Base-by-base conservation (phyloP, 139 green algal species). In the Chlamydomonas incerta region DNA sequence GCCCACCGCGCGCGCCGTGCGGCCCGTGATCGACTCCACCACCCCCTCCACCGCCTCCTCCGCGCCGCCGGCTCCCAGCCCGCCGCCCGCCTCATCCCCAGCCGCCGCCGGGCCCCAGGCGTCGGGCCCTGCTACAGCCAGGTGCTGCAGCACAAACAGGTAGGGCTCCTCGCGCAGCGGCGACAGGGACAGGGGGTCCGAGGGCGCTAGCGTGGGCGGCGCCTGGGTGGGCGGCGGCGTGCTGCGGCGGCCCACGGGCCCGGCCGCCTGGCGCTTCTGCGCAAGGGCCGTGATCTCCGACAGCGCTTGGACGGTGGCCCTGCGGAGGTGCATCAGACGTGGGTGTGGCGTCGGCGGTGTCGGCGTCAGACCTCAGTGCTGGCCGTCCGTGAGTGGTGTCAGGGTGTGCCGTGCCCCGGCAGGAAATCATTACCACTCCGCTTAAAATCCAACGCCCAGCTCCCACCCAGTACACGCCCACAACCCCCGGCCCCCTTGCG, bases 141-240 rank as follows among this genome's bases (percentile, higher is more conserved):
- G 69, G 50, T 82, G 31, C 46, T 73, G 77, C 63, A 86, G 81
- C 28, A 89, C 81, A 71, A 90, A 93, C 1, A 90, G 66, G 85
- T 88, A 93, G 11, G 90, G 80, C 81, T 85, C 37, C 76, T 93
- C 81, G 20, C 47, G 1, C 66, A 93, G 72, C 3, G 90, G 85
- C 9, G 90, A 91, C 18, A 93, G 82, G n/a, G 67, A 81, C 8
- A 93, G 60, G 0, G 90, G 90, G 52, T 93, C 90, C 34, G 41
- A 50, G 41, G 74, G 33, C n/a, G 37, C 37, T 10, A 91, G 80
- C 3, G 88, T 87, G 21, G 88, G 84, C 18, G 77, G 88, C 24
- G 77, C 72, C 50, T 75, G 83, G 0, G 66, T 20, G 33, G 34
- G 33, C 14, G 69, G 70, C n/a, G 85, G 41, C 2, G 63, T 1